Percentiles rank a stretch among this genome's conserved stretches.
Conservation (phyloP, 2,329 filamentous ascomycete genomes). For the Ophiostoma sp. region DNA sequence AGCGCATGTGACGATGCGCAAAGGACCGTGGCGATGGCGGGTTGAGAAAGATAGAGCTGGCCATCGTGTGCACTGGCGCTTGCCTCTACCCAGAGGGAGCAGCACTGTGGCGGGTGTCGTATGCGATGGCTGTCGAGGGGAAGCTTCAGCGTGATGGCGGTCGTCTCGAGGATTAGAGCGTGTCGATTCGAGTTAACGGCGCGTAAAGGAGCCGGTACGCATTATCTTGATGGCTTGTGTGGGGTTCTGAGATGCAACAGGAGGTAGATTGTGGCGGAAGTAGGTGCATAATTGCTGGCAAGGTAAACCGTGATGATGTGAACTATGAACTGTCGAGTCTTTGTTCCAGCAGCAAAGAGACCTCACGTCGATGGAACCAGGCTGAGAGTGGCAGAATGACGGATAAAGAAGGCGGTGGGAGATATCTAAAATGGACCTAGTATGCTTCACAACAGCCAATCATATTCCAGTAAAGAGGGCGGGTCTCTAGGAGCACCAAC, state of each 20-base stretch:
- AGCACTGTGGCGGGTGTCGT: background rate
- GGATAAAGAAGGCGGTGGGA: constrained; percentile 19
- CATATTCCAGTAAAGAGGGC: background rate
- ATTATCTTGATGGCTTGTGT: background rate
- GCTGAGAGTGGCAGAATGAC: background rate
- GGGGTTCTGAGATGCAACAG: too few species aligned
- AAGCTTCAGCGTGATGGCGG: background rate
- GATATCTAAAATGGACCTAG: too few species aligned
- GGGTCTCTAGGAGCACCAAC: background rate
- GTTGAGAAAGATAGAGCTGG: background rate
- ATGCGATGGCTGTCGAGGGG: background rate
- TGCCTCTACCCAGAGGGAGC: background rate
- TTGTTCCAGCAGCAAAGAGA: background rate
- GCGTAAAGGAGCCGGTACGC: background rate
- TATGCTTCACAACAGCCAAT: background rate
- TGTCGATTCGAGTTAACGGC: background rate
- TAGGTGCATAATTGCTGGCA: background rate
- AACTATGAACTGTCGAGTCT: background rate
- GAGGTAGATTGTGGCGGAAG: background rate
- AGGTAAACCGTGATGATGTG: background rate
- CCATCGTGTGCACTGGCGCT: constrained; percentile 16
- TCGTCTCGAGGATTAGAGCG: background rate
- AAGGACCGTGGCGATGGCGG: constrained; percentile 48
- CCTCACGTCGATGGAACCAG: background rate
- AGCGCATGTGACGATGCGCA: constrained; percentile 51